Base-by-base conservation (phyloP, 2,329 filamentous ascomycete genomes). In the Diplodia sapinea region DNA sequence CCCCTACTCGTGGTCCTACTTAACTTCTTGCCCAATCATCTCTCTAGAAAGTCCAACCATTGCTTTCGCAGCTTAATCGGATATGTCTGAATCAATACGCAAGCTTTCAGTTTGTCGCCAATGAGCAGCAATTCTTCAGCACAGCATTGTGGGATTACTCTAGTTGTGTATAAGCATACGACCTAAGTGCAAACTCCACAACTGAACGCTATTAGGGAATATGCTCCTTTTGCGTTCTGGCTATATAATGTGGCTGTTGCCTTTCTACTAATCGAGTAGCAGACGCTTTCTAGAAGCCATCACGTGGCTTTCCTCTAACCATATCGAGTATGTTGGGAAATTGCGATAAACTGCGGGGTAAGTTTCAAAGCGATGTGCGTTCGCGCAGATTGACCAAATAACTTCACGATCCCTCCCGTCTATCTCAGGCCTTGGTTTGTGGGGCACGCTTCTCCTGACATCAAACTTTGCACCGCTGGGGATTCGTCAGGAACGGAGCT, bases 341-440 rank as follows among this genome's bases (percentile, higher is more conserved):
- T 47, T 47, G 43, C 43, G 43, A 47, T 47, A 47, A 20, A 47
- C 43, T 47, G 43, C 43, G 43, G 43, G 43, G 43, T 47, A 47
- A 47, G 43, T 47, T 47, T 47, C 43, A 47, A 11, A 13, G 17
- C 8, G 43, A n/a, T 20, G 40, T 43, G 7, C 40, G 40, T 33
- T 33, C 40, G 17, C 17, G 43, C n/a, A 38, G 36, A 38, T 38
- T 38, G 36, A 11, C 36, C 36, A 20, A 47, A 47, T 47, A 20
- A 47, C 43, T 47, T n/a, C 43, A 47, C 20, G 17, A 8, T 47
- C 43, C 43, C 43, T 47, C 43, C 17, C 43, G 43, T 47, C 43
- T 20, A 47, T 47, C 43, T 20, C 5, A 47, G 8, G 43, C 43
- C 9, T 3, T n/a, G 43, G 43, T 47, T 20, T 20, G 43, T 47